Percentiles rank a stretch among this genome's conserved stretches.
phyloP scores from a whole-genome alignment of 2,329 filamentous ascomycete species.

The Penicillium brevicompactum region DNA sequence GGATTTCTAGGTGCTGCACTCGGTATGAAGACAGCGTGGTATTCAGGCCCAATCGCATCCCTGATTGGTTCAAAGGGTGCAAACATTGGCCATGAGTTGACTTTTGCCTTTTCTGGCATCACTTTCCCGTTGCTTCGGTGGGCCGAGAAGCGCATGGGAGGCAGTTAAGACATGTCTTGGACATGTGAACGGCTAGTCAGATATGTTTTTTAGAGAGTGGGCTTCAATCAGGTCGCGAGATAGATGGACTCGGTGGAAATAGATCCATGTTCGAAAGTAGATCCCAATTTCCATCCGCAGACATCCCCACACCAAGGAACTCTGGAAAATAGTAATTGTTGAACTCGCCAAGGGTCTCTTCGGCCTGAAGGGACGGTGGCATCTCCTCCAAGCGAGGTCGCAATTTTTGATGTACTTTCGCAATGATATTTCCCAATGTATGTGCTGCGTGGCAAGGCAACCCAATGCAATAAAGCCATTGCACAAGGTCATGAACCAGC shows the following conservation, averaged over 20 bases:
- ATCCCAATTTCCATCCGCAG: conserved; percentile 31
- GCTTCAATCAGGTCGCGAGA: not conserved
- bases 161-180: conserved; percentile 13
- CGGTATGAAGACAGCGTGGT: conserved; percentile 40
- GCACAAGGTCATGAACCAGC: conserved; percentile 37
- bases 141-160: conserved; percentile 31
- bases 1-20: conserved; percentile 37
- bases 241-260: conserved; percentile 44
- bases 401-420: conserved; percentile 34
- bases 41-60: conserved; percentile 34
- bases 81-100: conserved; percentile 40
- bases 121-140: conserved; percentile 33
- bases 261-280: conserved; percentile 32
- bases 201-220: not conserved
- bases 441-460: conserved; percentile 46
- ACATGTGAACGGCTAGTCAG: not conserved
- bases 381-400: conserved; percentile 28
- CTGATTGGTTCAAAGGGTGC: conserved; percentile 34
- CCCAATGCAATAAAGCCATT: conserved; percentile 46
- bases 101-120: conserved; percentile 33
- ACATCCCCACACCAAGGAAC: conserved; percentile 33
- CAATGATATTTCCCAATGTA: conserved; percentile 43
- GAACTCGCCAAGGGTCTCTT: conserved; percentile 21
- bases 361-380: conserved; percentile 5
- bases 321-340: conserved; percentile 34